These are phyloP conservation scores for Pythium chondricola DNA, from an alignment of 352 stramenopile genomes.

Conservation along the genomic window DNA sequence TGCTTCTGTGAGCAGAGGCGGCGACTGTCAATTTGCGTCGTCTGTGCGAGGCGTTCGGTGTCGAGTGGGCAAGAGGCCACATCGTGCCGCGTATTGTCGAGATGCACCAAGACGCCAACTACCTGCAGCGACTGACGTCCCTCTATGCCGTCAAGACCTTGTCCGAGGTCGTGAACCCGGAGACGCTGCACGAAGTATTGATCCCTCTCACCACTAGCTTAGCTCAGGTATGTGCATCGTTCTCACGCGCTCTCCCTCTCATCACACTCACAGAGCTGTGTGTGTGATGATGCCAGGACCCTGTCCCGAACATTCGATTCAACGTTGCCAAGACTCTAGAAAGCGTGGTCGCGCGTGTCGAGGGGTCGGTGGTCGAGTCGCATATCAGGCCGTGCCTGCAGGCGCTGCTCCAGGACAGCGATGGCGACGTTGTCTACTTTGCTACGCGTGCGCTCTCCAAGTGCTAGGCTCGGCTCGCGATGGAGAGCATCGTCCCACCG, in stretches of 20 bases:
- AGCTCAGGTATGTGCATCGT: slow-evolving; percentile 52
- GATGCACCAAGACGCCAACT: slow-evolving; percentile 92
- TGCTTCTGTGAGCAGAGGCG: slow-evolving; percentile 48
- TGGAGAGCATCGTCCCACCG: not conserved
- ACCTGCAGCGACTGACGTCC: slow-evolving; percentile 92
- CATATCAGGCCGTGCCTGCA: slow-evolving; percentile 85
- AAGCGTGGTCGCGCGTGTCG: slow-evolving; percentile 75
- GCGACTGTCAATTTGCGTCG: slow-evolving; percentile 94
- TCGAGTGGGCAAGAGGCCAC: slow-evolving; percentile 91
- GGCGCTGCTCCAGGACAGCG: slow-evolving; percentile 83
- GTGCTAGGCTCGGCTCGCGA: too few relatives aligned
- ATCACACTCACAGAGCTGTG: not conserved
- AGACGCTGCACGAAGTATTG: slow-evolving; percentile 81
- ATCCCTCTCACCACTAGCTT: slow-evolving; percentile 92
- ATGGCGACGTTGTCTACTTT: slow-evolving; percentile 94
- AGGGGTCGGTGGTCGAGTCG: slow-evolving; percentile 41
- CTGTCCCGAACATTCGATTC: slow-evolving; percentile 98
- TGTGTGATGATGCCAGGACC: slow-evolving; percentile 43
- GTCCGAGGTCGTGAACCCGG: slow-evolving; percentile 59
- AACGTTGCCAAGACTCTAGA: slow-evolving; percentile 97
- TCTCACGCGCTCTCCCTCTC: not conserved
- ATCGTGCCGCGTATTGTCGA: slow-evolving; percentile 93
- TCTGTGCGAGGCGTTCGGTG: slow-evolving; percentile 93
- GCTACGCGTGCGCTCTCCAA: slow-evolving; percentile 66
- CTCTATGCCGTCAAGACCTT: slow-evolving; percentile 87